Evolutionary conservation across 2,329 filamentous ascomycete species (phyloP).

Genomic region (Ophiobolus disseminans): DNA sequence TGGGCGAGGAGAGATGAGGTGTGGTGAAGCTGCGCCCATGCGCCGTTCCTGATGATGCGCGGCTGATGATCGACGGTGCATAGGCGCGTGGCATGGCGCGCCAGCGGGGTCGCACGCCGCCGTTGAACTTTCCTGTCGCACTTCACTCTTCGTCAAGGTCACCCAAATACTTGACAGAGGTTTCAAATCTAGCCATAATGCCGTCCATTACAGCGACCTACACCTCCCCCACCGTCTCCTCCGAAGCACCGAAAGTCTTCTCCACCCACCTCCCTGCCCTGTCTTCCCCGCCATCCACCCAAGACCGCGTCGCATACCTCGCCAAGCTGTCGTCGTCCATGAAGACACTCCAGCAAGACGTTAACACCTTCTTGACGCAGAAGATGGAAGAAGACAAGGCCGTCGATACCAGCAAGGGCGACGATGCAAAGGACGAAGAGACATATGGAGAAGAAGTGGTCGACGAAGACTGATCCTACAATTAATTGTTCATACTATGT

Average conservation of each 20-base stretch:
- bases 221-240: slow-evolving; percentile 54
- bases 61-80: too few relatives aligned
- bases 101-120: too few relatives aligned
- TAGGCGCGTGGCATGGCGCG: too few relatives aligned
- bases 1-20: too few relatives aligned
- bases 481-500: neutral
- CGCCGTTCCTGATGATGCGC: too few relatives aligned
- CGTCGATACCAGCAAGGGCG: slow-evolving; percentile 48
- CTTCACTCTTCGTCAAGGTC: too few relatives aligned
- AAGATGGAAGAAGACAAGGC: slow-evolving; percentile 77
- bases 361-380: slow-evolving; percentile 75
- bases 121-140: too few relatives aligned
- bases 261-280: slow-evolving; percentile 29
- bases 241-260: slow-evolving; percentile 40
- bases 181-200: slow-evolving; percentile 26
- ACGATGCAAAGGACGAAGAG: slow-evolving; percentile 63
- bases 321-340: slow-evolving; percentile 64
- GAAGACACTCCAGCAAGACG: slow-evolving; percentile 65
- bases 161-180: slow-evolving; percentile 1
- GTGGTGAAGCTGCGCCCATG: neutral
- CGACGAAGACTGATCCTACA: slow-evolving; percentile 63
- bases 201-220: slow-evolving; percentile 60
- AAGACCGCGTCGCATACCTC: slow-evolving; percentile 67
- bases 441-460: slow-evolving; percentile 85
- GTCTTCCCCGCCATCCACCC: slow-evolving; percentile 36